Evolutionary conservation across 2,329 filamentous ascomycete genomes (phyloP).

Genomic region (Exophiala alcalophila): DNA sequence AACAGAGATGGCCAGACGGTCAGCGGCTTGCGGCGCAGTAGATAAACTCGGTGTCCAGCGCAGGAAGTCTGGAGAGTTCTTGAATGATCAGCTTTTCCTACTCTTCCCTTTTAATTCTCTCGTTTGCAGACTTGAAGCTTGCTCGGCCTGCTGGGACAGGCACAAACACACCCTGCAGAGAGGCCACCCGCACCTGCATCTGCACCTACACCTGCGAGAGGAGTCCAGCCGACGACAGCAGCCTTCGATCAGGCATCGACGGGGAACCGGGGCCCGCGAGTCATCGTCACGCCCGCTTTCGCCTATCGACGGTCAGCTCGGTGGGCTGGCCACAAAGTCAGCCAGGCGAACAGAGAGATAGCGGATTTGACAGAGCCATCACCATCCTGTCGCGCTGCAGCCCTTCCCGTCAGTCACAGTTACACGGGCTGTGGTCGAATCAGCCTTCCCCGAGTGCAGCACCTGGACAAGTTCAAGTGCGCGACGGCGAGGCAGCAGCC

Average conservation of each 20-base stretch:
- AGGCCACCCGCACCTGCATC: neutral
- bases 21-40: constrained; percentile 25
- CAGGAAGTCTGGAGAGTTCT: neutral
- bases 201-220: too few species aligned
- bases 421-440: constrained; percentile 15
- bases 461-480: constrained; percentile 12
- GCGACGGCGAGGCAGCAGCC: too few species aligned
- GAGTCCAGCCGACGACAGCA: neutral
- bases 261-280: neutral
- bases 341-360: constrained; percentile 11
- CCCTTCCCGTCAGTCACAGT: constrained; percentile 18
- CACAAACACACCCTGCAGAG: constrained; percentile 1
- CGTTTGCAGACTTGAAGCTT: neutral
- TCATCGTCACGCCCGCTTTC: constrained; percentile 3
- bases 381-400: constrained; percentile 18
- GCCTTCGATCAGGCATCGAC: constrained; percentile 3
- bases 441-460: constrained; percentile 6
- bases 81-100: neutral
- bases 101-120: constrained; percentile 1
- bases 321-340: constrained; percentile 14
- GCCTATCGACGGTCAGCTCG: constrained; percentile 12
- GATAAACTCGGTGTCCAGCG: constrained; percentile 19
- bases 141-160: neutral
- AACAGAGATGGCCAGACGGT: constrained; percentile 21
- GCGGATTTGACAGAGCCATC: constrained; percentile 5